Evolutionary conservation across 169 alveolate species (phyloP).

Genomic region (Plasmodium gallinaceum): DNA sequence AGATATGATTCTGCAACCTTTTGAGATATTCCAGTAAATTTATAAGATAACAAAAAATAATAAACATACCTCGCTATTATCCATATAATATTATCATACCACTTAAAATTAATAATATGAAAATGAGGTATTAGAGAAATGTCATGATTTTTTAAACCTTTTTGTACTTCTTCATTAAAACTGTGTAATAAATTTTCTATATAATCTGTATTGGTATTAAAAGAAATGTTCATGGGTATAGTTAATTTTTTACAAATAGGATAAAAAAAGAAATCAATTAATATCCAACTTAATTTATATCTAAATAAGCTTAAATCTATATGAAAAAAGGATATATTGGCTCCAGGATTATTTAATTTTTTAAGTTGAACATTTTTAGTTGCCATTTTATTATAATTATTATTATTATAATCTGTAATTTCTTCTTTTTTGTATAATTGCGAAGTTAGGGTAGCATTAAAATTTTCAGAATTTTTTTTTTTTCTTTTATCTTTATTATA

Average conservation of each 20-base stretch:
- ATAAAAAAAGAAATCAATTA: slow-evolving; percentile 71
- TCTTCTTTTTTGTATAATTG: slow-evolving; percentile 23
- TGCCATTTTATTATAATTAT: not conserved
- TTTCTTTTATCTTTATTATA: not conserved
- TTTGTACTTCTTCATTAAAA: slow-evolving; percentile 47
- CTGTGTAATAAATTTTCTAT: slow-evolving; percentile 34
- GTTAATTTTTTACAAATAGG: slow-evolving; percentile 64
- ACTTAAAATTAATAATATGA: slow-evolving; percentile 70
- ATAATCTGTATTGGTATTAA: slow-evolving; percentile 69
- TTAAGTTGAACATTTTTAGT: not conserved
- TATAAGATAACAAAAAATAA: slow-evolving; percentile 58
- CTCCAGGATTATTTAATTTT: not conserved
- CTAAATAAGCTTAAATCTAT: slow-evolving; percentile 70
- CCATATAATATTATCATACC: slow-evolving; percentile 77
- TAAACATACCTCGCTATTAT: slow-evolving; percentile 63
- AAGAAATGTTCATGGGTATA: slow-evolving; percentile 48
- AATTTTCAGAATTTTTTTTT: slow-evolving; percentile 13
- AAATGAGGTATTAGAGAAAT: slow-evolving; percentile 76
- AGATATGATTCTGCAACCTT: slow-evolving; percentile 51
- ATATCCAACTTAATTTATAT: slow-evolving; percentile 74
- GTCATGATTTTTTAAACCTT: slow-evolving; percentile 57
- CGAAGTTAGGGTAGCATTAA: slow-evolving; percentile 3
- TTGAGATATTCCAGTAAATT: slow-evolving; percentile 58
- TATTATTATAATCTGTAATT: not conserved
- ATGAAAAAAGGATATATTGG: not conserved